phyloP scores from a whole-genome alignment of 176 grass and related monocot species.

The Bothriochloa decipiens region DNA sequence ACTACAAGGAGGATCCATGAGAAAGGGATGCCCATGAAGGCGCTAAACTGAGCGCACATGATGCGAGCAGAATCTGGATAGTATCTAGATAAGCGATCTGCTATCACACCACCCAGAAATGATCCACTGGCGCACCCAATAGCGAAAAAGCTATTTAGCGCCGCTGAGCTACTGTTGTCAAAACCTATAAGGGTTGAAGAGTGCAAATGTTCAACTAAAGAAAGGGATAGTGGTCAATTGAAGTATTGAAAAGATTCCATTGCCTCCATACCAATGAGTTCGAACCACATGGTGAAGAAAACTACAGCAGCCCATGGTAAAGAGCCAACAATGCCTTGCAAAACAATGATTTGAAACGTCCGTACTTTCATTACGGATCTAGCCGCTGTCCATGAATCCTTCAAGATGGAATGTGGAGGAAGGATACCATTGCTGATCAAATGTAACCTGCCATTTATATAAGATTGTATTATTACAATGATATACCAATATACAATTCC shows the following conservation, averaged over 20 bases:
- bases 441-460: constrained; percentile 55
- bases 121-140: constrained; percentile 81
- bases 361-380: constrained; percentile 85
- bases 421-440: constrained; percentile 53
- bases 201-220: background rate
- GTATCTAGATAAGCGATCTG: constrained; percentile 65
- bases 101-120: constrained; percentile 76
- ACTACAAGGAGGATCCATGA: constrained; percentile 72
- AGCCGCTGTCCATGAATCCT: constrained; percentile 78
- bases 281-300: constrained; percentile 99
- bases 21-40: constrained; percentile 99
- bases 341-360: constrained; percentile 97
- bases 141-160: constrained; percentile 78
- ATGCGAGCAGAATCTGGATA: constrained; percentile 83
- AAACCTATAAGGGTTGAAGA: constrained; percentile 65
- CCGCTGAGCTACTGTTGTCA: constrained; percentile 74
- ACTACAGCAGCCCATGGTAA: constrained; percentile 88
- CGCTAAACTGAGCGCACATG: constrained; percentile 97
- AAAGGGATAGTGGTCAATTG: background rate
- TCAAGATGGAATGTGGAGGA: constrained; percentile 64
- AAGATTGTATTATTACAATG: background rate
- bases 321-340: constrained; percentile 98
- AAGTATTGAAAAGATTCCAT: background rate
- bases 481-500: background rate
- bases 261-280: constrained; percentile 80